Evolutionary conservation across 2,329 filamentous ascomycete genomes (phyloP).

Genomic region (Xylariaceae sp.): DNA sequence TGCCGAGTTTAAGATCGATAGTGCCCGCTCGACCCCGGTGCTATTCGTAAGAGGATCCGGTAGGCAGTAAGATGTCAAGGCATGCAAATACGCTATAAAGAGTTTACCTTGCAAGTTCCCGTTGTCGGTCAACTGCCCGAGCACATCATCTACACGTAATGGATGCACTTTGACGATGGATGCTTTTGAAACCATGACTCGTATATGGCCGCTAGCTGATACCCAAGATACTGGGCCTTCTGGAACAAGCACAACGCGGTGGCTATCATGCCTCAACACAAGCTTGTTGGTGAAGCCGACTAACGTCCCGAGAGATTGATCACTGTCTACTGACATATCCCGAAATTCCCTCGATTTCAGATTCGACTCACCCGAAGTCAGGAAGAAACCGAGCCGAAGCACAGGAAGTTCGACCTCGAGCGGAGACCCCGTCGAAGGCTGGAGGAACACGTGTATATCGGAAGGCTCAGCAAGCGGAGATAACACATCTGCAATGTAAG

Average conservation of each 20-base stretch:
- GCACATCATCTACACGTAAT: slow-evolving; percentile 51
- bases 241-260: slow-evolving; percentile 22
- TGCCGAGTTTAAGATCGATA: slow-evolving; percentile 52
- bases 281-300: slow-evolving; percentile 54
- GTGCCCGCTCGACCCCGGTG: slow-evolving; percentile 59
- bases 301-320: slow-evolving; percentile 51
- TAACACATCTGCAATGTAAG: slow-evolving; percentile 42
- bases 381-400: slow-evolving; percentile 50
- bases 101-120: slow-evolving; percentile 56
- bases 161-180: slow-evolving; percentile 8
- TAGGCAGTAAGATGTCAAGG: slow-evolving; percentile 54
- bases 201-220: slow-evolving; percentile 1
- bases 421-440: not conserved
- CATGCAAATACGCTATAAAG: slow-evolving; percentile 55
- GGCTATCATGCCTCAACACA: slow-evolving; percentile 42
- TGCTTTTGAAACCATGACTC: slow-evolving; percentile 5
- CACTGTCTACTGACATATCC: slow-evolving; percentile 50
- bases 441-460: slow-evolving; percentile 40
- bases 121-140: slow-evolving; percentile 55
- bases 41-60: slow-evolving; percentile 50
- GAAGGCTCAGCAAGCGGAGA: slow-evolving; percentile 39
- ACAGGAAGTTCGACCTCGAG: slow-evolving; percentile 44
- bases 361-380: slow-evolving; percentile 29
- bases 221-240: slow-evolving; percentile 13
- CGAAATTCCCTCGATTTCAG: slow-evolving; percentile 53